Base-by-base conservation (phyloP, 2,329 filamentous ascomycete genomes). In the Cladosporium austrohemisphaericum region DNA sequence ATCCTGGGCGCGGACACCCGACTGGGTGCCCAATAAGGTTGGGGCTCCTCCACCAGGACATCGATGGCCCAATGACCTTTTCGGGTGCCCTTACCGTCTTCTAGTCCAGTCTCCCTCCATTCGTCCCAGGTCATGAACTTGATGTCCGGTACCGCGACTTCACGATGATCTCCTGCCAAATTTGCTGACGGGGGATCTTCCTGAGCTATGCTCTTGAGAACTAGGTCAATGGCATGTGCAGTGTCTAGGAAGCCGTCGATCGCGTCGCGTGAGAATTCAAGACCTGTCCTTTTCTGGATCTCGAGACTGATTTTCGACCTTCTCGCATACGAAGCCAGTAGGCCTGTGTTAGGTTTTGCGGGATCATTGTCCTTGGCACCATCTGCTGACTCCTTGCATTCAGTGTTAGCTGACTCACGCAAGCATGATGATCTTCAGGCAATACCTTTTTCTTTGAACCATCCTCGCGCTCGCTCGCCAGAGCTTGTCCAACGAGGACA, bases 31-130 rank as follows among this genome's bases (percentile, higher is more conserved):
- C 22, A n/a, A 25, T 18, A 14, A 10, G 9, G 26, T 20, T 33
- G 41, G 8, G 26, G 28, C 19, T 45, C 41, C 19, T 45, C 41
- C 13, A 10, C 19, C 7, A 45, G 41, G 14, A 45, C 28, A 33
- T 45, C 41, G n/a, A 43, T 43, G n/a, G 40, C 26, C 3, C 4
- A 35, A 10, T 16, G 18, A 14, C 13, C 18, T 43, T 18, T 31
- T 6, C 9, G 11, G n/a, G 40, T 19, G 23, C 7, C 19, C 5
- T 5, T 16, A 16, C 18, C 36, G 3, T 18, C 13, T 16, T 5
- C 6, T 5, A 4, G 7, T 3, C 9, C 32, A 3, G 36, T 10
- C 11, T 7, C 13, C 10, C 3, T 9, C 40, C 40, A 43, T 31
- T 28, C 40, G 10, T 29, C 14, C 40, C 40, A 43, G 25, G 40